Base-by-base conservation (phyloP, 2,329 filamentous ascomycete species). In the Clarireedia hainanense region DNA sequence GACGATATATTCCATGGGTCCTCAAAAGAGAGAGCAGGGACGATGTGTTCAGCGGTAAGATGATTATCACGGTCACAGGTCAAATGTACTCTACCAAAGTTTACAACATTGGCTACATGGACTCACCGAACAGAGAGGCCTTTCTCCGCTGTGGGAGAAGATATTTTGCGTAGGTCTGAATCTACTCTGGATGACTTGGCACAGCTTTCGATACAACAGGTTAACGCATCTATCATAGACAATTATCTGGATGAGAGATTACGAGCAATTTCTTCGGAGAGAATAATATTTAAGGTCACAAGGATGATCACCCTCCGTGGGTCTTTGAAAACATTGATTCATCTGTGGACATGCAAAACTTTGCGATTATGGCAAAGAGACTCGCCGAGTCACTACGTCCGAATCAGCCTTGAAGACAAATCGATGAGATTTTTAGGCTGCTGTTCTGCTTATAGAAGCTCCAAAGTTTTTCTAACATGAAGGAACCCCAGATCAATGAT, bases 371-470 rank as follows among this genome's bases (percentile, higher is more conserved):
- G 52, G 45, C 39, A 26, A 14, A 48, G 23, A 36, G 17, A 26
- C 45, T 54, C 17, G n/a, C 34, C 24, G 40, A 40, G n/a, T 23
- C 23, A 12, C 34, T n/a, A 40, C 7, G 30, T 26, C 37, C n/a
- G 3, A 23, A 30, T 14, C 14, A 5, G 14, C 34, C 37, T 17
- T 54, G 52, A 45, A 48, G 23, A 40, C 15, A 40, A 39, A 24
- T 54, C 14, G 27, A 54, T 49, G 52, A 30, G 5, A 48, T 49
- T 43, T 49, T 54, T 34, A 34, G 52, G 17, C 52, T 54, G 12
- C 15, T 7, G 17, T 43, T 36, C 12, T 49, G 49, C 17, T 40
- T 54, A 27, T 27, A 23, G 23, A 49, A 24, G 37, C 47, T 54
- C 7, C n/a, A 39, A 36, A 49, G 52, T 40, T 52, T 58, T 27